Evolutionary conservation across 2,329 filamentous ascomycete genomes (phyloP).

Genomic region (Aspergillus novofumigatus): DNA sequence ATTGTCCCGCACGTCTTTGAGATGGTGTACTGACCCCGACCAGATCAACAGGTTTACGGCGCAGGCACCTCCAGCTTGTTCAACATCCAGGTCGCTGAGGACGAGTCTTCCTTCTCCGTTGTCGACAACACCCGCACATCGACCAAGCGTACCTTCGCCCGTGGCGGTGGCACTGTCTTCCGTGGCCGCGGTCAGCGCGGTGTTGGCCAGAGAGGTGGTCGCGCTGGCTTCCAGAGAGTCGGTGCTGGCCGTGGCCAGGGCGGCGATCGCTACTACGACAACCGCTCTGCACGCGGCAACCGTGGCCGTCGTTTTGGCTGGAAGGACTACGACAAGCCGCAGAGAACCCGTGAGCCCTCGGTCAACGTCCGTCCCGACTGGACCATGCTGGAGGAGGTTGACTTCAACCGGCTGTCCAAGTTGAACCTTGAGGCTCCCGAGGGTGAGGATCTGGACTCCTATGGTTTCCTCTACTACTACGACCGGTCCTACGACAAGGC

Average conservation of each 20-base stretch:
- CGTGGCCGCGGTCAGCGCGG: constrained; percentile 74
- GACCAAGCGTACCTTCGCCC: constrained; percentile 74
- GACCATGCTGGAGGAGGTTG: constrained; percentile 95
- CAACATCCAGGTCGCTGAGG: constrained; percentile 85
- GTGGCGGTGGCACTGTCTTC: constrained; percentile 86
- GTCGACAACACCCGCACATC: constrained; percentile 92
- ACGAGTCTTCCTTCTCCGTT: constrained; percentile 95
- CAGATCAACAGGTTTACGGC: constrained; percentile 96
- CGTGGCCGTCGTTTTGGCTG: constrained; percentile 87
- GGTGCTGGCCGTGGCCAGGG: constrained; percentile 65
- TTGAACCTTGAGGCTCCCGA: constrained; percentile 93
- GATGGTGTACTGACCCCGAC: constrained; percentile 2
- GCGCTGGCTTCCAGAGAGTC: constrained; percentile 69
- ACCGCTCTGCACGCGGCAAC: constrained; percentile 65
- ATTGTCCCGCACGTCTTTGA: background rate
- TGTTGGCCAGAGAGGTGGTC: constrained; percentile 65
- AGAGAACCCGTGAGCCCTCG: constrained; percentile 91
- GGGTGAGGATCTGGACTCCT: constrained; percentile 90
- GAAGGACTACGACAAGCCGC: constrained; percentile 98
- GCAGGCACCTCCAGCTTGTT: constrained; percentile 82
- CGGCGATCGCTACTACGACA: constrained; percentile 63
- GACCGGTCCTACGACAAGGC: constrained; percentile 93
- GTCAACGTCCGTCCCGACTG: constrained; percentile 96
- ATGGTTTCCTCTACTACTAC: constrained; percentile 98
- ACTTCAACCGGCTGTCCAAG: constrained; percentile 92